Evolutionary conservation across 768 basidiomycete genomes (phyloP), one percentile per base, ranked within the genome.

Genomic region (Podaxis sp.): DNA sequence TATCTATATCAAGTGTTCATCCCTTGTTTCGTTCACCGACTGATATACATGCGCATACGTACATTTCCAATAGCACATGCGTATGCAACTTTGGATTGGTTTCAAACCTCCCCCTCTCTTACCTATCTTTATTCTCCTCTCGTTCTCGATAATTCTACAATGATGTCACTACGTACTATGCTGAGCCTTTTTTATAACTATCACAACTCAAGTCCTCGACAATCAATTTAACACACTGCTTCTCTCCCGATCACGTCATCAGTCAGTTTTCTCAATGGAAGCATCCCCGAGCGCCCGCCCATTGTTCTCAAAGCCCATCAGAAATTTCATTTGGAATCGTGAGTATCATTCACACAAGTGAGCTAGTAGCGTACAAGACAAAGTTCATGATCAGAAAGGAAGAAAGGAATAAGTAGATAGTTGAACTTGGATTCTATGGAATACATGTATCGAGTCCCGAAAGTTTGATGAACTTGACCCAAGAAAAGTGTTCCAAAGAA

Each of bases 371-470:
- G 24, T 55, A 55, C 13, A 46, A 46, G 43, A 22, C 17, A 37
- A 22, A 40, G 38, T 38, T 38, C n/a, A 25, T 55, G 54, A 50
- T 24, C 25, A 3, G 11, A 50, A 9, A 11, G 12, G 22, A 55
- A 55, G n/a, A 55, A 38, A 40, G 15, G 27, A 55, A 55, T 37
- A 55, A 40, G 22, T 55, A 40, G 22, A 55, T 37, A 25, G 13
- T 54, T 36, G 52, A 54, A 33, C 52, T 54, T 54, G 27, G 37
- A 25, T 55, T 55, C 54, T 55, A 38, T 55, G 54, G 38, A 55
- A 40, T 55, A 19, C 27, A 29, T 29, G 27, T 29, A 46, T 19
- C 33, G 52, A 54, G 52, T 54, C 52, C 52, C 52, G 27, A 54
- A 54, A 54, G 12, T 15, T 54, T 53, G 8, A 4, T 8, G 7